These are phyloP conservation scores for Moesziomyces parantarcticus DNA, from an alignment of 1,284 basidiomycete genomes.

Conservation along the genomic window DNA sequence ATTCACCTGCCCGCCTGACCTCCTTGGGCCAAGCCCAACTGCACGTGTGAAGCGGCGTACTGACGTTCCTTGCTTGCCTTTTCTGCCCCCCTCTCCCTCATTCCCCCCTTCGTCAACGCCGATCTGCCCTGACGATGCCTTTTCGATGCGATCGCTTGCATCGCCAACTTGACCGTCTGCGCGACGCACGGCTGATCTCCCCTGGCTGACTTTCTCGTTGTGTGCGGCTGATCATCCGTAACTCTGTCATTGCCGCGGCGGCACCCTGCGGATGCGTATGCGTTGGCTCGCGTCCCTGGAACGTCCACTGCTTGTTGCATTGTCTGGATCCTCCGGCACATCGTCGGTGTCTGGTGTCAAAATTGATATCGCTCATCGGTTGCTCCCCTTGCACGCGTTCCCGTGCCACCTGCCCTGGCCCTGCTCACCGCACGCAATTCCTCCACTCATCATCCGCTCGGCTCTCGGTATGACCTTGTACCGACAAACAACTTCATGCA, in stretches of 20 bases:
- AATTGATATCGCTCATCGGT: conserved; percentile 25
- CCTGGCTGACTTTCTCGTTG: neutral
- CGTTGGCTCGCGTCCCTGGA: conserved; percentile 28
- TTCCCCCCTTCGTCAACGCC: conserved; percentile 1
- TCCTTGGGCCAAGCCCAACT: neutral
- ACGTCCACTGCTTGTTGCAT: conserved; percentile 15
- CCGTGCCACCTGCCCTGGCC: too few relatives aligned
- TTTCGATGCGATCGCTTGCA: neutral
- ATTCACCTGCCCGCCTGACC: neutral
- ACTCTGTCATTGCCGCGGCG: neutral
- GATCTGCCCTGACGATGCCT: neutral
- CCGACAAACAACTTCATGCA: conserved; percentile 37
- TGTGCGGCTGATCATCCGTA: too few relatives aligned
- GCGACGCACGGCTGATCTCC: neutral
- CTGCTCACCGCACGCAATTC: neutral
- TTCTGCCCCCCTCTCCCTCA: neutral
- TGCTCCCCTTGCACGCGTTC: neutral
- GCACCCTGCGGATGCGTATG: conserved; percentile 8
- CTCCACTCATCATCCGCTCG: conserved; percentile 11
- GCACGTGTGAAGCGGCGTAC: neutral
- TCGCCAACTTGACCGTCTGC: neutral
- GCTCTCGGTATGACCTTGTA: conserved; percentile 1
- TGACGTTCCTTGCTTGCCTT: conserved; percentile 1
- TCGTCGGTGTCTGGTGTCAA: conserved; percentile 11
- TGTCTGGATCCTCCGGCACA: conserved; percentile 7